Evolutionary conservation across 148 eudicot species (phyloP).

Genomic region (Hydrangea macrophylla): DNA sequence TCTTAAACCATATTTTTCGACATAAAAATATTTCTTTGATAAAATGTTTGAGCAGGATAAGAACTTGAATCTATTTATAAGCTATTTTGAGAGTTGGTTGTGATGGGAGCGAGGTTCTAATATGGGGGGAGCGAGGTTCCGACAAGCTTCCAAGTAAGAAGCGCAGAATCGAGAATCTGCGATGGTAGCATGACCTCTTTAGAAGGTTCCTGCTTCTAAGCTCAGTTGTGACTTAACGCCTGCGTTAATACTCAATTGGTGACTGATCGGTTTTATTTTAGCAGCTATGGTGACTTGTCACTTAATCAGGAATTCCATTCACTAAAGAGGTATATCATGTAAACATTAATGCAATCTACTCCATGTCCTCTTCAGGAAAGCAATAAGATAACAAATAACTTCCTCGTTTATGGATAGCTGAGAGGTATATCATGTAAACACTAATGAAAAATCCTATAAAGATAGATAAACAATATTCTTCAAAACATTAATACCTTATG

Average conservation of each 20-base stretch:
- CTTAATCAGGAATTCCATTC: not conserved
- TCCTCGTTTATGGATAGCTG: not conserved
- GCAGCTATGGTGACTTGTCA: conserved; percentile 3
- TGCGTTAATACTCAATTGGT: not conserved
- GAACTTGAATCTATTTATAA: no score
- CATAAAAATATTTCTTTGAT: no score
- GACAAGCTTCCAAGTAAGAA: no score
- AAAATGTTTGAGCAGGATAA: no score
- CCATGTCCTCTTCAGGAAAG: conserved; percentile 1
- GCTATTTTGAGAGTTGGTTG: no score
- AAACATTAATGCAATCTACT: no score
- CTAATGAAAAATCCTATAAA: not conserved
- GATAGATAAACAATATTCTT: not conserved
- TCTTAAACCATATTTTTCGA: no score
- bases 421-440: not conserved
- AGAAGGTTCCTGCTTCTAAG: no score
- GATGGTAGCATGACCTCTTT: no score
- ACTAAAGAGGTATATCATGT: not conserved
- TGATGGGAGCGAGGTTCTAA: no score
- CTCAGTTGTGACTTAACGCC: not conserved
- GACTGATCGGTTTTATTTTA: not conserved
- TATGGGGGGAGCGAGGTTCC: no score
- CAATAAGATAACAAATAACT: not conserved
- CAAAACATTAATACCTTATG: not conserved
- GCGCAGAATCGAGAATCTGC: no score